Base-by-base conservation (phyloP, 2,329 filamentous ascomycete genomes). In the Fusarium oxysporum region DNA sequence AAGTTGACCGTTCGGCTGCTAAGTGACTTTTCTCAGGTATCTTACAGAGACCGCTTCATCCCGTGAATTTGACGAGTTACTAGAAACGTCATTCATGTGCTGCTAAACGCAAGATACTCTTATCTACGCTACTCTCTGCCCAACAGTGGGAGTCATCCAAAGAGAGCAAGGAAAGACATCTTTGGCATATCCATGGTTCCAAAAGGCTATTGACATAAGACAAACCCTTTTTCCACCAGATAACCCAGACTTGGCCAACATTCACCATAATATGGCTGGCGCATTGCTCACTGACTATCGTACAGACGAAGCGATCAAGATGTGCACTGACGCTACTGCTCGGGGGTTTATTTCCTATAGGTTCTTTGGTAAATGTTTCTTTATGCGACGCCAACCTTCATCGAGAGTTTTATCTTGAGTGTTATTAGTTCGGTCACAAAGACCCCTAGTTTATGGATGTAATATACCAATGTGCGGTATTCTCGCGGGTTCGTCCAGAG, bases 11-110 rank as follows among this genome's bases (percentile, higher is more conserved):
- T 7, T 28, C 28, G 8, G 7, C 28, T 30, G 11, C 21, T 41
- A 16, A 41, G 8, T 41, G 3, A 10, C 21, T 13, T 16, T 14
- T 41, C 9, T n/a, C 21, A 10, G 21, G 8, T 8, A n/a, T n/a
- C 2, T 41, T 5, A 16, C 8, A 41, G 21, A 41, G n/a, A 41
- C 13, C 1, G 8, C 13, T n/a, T 41, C 13, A 10, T 16, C 13
- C n/a, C 21, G n/a, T 13, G 1, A 5, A 10, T 8, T 8, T 16
- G 14, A 5, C 1, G 11, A 41, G 40, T 10, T 41, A 16, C n/a
- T 23, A 10, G 13, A 41, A 28, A 28, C 28, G 8, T 7, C 8
- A 28, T 28, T 28, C 25, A 25, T 25, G 25, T 25, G 25, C 25
- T 25, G 25, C 25, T 25, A 25, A 25, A 25, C 25, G 25, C 25